These are phyloP conservation scores for Sarocladium strictum DNA, from an alignment of 2,329 filamentous ascomycete species.

Conservation along the genomic window DNA sequence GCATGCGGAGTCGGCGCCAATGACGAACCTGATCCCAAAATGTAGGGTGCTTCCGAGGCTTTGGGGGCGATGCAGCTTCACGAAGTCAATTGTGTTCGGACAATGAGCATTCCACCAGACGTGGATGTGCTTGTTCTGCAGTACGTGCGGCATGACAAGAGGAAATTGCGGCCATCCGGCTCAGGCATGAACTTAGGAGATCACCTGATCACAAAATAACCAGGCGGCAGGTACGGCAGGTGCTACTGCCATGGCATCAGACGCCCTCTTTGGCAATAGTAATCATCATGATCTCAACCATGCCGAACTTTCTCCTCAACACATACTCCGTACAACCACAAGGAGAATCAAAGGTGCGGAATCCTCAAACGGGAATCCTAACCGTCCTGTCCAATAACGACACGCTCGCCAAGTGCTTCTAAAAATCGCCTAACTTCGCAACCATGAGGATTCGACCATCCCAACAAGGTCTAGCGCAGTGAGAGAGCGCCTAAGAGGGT, in stretches of 20 bases:
- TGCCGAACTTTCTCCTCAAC: too few relatives aligned
- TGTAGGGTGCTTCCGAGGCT: not conserved
- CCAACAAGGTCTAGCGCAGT: not conserved
- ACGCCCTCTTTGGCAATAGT: not conserved
- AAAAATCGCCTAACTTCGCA: not conserved
- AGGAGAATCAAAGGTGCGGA: not conserved
- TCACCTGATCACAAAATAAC: not conserved
- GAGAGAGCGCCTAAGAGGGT: not conserved
- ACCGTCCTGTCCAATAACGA: not conserved
- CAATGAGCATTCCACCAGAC: too few relatives aligned
- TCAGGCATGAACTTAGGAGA: not conserved
- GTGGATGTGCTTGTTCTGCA: too few relatives aligned
- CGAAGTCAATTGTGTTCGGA: too few relatives aligned
- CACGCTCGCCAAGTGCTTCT: not conserved
- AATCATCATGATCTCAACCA: too few relatives aligned
- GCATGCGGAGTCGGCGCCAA: not conserved
- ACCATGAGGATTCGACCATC: not conserved
- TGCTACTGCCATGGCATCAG: not conserved
- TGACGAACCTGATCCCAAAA: conserved; percentile 1
- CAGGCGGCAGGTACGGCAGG: not conserved
- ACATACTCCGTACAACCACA: not conserved
- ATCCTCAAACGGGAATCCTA: not conserved
- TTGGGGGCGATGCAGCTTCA: not conserved
- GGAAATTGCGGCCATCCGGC: not conserved
- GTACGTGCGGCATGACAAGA: not conserved